Evolutionary conservation across 2,329 filamentous ascomycete species (phyloP), one percentile per base, ranked within the genome.

Genomic region (Grosmannia clavigera): DNA sequence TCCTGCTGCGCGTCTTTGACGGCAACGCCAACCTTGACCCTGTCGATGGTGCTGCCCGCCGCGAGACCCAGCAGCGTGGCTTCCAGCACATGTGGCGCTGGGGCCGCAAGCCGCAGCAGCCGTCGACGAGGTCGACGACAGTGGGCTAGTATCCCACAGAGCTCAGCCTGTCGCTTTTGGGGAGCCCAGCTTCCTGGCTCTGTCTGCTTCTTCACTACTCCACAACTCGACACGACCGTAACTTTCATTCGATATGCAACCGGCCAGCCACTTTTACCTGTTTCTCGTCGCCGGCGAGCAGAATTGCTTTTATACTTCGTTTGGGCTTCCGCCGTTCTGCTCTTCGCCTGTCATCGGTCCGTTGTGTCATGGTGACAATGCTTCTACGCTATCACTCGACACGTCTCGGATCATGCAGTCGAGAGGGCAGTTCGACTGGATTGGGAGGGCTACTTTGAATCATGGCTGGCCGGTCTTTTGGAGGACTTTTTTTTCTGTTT

Each of bases 11-110:
- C 69, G 70, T 80, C 35, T 74, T 83, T 61, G 83, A 81, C 25
- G 82, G 82, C 65, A 68, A 76, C 48, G 77, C 77, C 1, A 79
- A 1, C 78, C 74, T 67, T 3, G 14, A 14, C 71, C 70, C 40
- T 81, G 79, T 82, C 64, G 83, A 86, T 66, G 82, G 82, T 7
- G 83, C 83, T 12, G 83, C 83, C 1, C 75, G 78, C 38, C 76
- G 83, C 14, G 83, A 86, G 69, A 68, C 69, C 16, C 71, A 78
- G 60, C 78, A 85, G 70, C 78, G 83, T 29, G 82, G 83, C n/a
- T 81, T 85, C 61, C 72, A 75, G 48, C 74, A 75, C 57, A 67
- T 75, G 58, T 67, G 65, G 65, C 59, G 2, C 54, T 65, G 62
- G 65, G 65, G 61, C 58, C 68, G 68, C 61, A 67, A 67, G 65